Evolutionary conservation across 108 stramenopile genomes (phyloP).

Genomic region (Nitzschia inconspicua): DNA sequence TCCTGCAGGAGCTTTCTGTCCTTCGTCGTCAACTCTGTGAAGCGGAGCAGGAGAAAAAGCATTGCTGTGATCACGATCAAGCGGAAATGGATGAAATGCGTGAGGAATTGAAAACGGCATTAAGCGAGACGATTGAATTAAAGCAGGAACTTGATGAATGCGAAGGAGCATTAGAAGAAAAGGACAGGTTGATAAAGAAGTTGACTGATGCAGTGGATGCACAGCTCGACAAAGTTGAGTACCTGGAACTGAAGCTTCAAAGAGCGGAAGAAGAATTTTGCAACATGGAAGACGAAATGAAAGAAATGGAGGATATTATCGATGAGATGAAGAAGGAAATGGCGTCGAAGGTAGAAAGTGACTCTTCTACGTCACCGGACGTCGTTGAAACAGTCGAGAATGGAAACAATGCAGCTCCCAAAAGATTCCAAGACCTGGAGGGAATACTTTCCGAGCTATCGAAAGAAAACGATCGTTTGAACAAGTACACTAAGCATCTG

Average conservation of each 20-base stretch:
- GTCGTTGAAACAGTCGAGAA: too few relatives aligned
- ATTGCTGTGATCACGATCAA: background rate
- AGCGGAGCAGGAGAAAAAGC: background rate
- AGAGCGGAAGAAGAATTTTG: slow-evolving; percentile 37
- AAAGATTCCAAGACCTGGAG: background rate
- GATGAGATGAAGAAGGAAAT: slow-evolving; percentile 2
- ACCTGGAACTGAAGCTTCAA: slow-evolving; percentile 35
- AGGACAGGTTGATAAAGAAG: slow-evolving; percentile 43
- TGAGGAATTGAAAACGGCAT: slow-evolving; percentile 9
- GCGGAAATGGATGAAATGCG: slow-evolving; percentile 6
- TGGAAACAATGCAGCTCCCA: too few relatives aligned
- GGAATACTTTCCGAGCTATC: background rate
- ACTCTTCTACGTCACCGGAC: too few relatives aligned
- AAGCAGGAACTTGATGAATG: slow-evolving; percentile 43
- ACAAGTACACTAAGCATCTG: background rate
- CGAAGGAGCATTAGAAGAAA: slow-evolving; percentile 40
- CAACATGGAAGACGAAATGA: slow-evolving; percentile 48
- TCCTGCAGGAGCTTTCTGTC: slow-evolving; percentile 18
- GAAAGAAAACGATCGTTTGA: background rate
- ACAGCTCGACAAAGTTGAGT: slow-evolving; percentile 41
- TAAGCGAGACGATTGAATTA: slow-evolving; percentile 33
- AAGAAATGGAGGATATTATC: slow-evolving; percentile 37
- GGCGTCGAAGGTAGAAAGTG: background rate
- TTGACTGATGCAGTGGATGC: slow-evolving; percentile 36
- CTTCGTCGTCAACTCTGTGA: slow-evolving; percentile 20